Conservation (phyloP, 23 red algal genomes). For the Agarophyton chilense region DNA sequence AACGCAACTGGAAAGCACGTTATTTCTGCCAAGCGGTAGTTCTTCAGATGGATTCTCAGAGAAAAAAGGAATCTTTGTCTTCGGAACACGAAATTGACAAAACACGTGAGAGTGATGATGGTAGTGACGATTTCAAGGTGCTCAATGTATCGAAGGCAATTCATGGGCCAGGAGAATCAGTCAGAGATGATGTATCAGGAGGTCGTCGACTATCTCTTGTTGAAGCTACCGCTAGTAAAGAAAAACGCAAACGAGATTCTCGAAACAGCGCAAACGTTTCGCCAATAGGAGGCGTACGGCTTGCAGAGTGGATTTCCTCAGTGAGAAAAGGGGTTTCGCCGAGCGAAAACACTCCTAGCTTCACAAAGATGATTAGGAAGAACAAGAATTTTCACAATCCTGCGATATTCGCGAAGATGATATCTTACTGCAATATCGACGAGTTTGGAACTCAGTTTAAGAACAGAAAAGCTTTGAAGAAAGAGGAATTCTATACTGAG, state of each 20-base stretch:
- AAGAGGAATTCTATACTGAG: conserved; percentile 35
- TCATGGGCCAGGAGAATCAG: neutral
- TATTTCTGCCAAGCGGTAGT: no score
- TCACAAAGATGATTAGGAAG: conserved; percentile 49
- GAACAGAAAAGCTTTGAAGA: neutral
- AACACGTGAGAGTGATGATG: neutral
- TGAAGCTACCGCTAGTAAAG: neutral
- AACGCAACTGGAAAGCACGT: no score
- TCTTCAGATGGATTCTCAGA: neutral
- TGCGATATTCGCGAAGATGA: conserved; percentile 70
- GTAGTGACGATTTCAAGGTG: neutral
- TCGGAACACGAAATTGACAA: neutral
- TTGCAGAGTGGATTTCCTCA: neutral
- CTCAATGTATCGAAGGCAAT: neutral
- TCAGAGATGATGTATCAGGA: neutral
- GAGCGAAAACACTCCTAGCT: neutral
- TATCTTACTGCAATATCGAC: conserved; percentile 56
- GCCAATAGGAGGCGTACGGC: neutral
- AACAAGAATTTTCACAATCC: conserved; percentile 70
- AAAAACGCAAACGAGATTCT: neutral
- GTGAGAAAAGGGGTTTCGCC: neutral
- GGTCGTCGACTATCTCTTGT: neutral
- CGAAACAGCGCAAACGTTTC: neutral
- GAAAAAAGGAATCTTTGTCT: neutral
- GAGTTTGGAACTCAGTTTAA: conserved; percentile 44